Evolutionary conservation across 1,284 basidiomycete species (phyloP).

Genomic region (Retiboletus flavoniger): DNA sequence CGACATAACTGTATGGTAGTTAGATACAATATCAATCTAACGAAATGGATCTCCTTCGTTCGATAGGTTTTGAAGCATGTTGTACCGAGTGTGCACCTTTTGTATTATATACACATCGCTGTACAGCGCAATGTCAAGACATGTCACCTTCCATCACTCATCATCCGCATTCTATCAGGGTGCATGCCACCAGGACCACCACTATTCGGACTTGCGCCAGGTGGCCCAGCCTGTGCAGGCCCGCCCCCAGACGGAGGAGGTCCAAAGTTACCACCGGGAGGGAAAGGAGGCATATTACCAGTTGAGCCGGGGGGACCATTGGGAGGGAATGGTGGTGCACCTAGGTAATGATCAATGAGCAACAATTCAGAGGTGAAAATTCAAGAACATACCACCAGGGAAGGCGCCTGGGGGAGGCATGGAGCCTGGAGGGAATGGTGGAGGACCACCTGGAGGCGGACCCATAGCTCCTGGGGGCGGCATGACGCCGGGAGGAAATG

Average conservation of each 20-base stretch:
- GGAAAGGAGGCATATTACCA: conserved; percentile 45
- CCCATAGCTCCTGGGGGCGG: conserved; percentile 51
- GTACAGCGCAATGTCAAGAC: background rate
- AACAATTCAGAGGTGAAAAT: background rate
- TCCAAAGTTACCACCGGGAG: conserved; percentile 42
- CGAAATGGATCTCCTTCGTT: background rate
- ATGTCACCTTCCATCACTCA: conserved; percentile 44
- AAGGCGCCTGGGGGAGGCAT: conserved; percentile 42
- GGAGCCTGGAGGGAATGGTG: conserved; percentile 39
- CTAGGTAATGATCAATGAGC: conserved; percentile 25
- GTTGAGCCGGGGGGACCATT: conserved; percentile 41
- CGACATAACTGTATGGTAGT: background rate
- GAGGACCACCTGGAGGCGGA: conserved; percentile 53
- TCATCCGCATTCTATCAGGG: conserved; percentile 85
- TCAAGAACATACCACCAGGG: conserved; percentile 39
- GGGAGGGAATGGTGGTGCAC: conserved; percentile 63
- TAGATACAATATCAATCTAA: background rate
- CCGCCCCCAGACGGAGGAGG: conserved; percentile 34
- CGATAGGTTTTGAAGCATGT: background rate
- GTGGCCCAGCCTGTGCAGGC: conserved; percentile 32
- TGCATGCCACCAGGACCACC: conserved; percentile 63
- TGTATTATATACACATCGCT: background rate
- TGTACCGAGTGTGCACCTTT: background rate
- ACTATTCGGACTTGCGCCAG: conserved; percentile 26
- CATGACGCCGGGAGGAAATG: conserved; percentile 62